A percentile compares a stretch with the other conserved stretches of the same genome.
phyloP scores from a whole-genome alignment of 2,329 filamentous ascomycete species.

The Talaromyces verruculosus region DNA sequence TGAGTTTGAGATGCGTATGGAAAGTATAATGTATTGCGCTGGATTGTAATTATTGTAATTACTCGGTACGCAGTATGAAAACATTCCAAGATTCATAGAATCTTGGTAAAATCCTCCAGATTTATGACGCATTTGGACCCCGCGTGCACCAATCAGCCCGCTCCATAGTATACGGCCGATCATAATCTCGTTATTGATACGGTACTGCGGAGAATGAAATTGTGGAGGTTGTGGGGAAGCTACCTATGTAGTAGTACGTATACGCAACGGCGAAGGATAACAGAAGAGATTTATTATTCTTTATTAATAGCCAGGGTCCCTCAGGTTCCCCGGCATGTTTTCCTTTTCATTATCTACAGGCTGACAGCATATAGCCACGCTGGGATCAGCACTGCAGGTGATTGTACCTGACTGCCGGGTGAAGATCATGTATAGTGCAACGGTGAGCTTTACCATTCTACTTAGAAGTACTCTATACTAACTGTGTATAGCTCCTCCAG shows the following conservation, averaged over 20 bases:
- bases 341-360: neutral
- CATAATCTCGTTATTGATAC: neutral
- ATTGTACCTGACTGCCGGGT: neutral
- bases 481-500: neutral
- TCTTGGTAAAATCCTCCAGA: neutral
- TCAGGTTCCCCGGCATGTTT: neutral
- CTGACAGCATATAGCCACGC: neutral
- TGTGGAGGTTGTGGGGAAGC: constrained; percentile 13
- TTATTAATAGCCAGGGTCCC: neutral
- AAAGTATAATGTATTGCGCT: neutral
- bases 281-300: neutral
- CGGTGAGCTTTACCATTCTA: neutral
- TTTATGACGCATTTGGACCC: neutral
- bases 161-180: neutral
- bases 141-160: neutral
- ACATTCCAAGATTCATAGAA: neutral
- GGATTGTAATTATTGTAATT: neutral
- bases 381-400: constrained; percentile 4
- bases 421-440: constrained; percentile 4
- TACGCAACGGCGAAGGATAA: neutral
- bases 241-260: neutral
- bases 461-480: neutral
- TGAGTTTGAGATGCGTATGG: neutral
- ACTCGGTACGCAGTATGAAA: neutral
- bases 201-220: neutral